phyloP scores from a whole-genome alignment of 305 asterid species.

The Fraxinus xanthoxyloides region DNA sequence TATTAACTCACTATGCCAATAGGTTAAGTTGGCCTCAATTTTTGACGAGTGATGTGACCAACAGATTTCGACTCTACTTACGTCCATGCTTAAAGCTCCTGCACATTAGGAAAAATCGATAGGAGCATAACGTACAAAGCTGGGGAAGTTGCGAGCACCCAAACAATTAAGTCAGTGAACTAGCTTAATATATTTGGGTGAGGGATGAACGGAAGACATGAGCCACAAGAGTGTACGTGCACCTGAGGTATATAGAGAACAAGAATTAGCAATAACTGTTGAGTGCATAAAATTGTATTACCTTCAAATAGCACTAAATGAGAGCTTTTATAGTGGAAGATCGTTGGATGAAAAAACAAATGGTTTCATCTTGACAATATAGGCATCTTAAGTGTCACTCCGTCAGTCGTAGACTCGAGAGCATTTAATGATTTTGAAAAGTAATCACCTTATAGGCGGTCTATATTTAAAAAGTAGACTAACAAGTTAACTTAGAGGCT shows the following conservation, averaged over 20 bases:
- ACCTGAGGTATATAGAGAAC: background rate
- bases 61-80: too few relatives aligned
- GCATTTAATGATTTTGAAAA: too few relatives aligned
- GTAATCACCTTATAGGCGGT: too few relatives aligned
- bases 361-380: background rate
- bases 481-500: too few relatives aligned
- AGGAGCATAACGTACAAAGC: background rate
- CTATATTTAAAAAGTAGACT: too few relatives aligned
- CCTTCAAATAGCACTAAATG: background rate
- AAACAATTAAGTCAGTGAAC: too few relatives aligned
- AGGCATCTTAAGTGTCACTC: background rate
- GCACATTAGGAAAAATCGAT: too few relatives aligned
- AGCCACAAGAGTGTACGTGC: background rate
- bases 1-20: background rate
- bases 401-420: too few relatives aligned
- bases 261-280: background rate
- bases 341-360: background rate
- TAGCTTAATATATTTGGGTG: background rate
- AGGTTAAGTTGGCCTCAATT: background rate
- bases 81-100: too few relatives aligned
- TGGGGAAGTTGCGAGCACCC: background rate
- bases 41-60: too few relatives aligned
- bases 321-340: too few relatives aligned
- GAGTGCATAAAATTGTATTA: background rate
- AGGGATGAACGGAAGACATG: background rate